Percentiles rank a stretch among this genome's conserved stretches.
phyloP scores from a whole-genome alignment of 2,329 filamentous ascomycete genomes.

The Penicillium sp. region DNA sequence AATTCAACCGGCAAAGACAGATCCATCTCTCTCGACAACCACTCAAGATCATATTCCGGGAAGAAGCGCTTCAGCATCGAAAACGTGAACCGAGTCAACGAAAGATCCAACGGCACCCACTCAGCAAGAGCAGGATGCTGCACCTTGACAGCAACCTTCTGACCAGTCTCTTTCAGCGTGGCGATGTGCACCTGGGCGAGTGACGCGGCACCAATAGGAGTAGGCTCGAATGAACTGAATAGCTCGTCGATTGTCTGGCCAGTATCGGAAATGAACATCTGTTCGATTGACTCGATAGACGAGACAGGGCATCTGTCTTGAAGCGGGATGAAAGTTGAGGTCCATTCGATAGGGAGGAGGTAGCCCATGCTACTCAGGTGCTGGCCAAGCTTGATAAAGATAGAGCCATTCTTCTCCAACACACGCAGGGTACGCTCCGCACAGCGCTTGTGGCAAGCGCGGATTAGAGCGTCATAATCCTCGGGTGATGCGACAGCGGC shows the following conservation, averaged over 20 bases:
- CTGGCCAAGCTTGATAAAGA: conserved; percentile 97
- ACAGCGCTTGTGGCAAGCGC: conserved; percentile 88
- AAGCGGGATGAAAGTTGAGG: conserved; percentile 89
- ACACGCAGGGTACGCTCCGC: conserved; percentile 83
- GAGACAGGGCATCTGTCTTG: conserved; percentile 96
- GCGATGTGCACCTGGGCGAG: conserved; percentile 93
- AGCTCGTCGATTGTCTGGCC: conserved; percentile 76
- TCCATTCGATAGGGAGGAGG: conserved; percentile 88
- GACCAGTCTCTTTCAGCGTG: conserved; percentile 76
- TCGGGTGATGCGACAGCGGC: conserved; percentile 60
- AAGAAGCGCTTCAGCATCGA: conserved; percentile 89
- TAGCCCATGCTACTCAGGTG: conserved; percentile 97
- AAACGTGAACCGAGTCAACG: conserved; percentile 86
- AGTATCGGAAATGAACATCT: conserved; percentile 85
- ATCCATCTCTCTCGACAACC: conserved; percentile 93
- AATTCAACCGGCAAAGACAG: conserved; percentile 86
- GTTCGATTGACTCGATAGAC: conserved; percentile 80
- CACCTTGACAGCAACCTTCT: conserved; percentile 92
- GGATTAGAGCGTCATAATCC: conserved; percentile 70
- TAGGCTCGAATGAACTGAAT: conserved; percentile 80
- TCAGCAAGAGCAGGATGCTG: conserved; percentile 89
- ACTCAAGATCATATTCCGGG: conserved; percentile 95
- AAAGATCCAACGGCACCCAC: conserved; percentile 86
- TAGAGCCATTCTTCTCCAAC: conserved; percentile 93
- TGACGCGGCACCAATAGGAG: conserved; percentile 89